Evolutionary conservation across 2,329 filamentous ascomycete species (phyloP).

Genomic region (Capronia americana): DNA sequence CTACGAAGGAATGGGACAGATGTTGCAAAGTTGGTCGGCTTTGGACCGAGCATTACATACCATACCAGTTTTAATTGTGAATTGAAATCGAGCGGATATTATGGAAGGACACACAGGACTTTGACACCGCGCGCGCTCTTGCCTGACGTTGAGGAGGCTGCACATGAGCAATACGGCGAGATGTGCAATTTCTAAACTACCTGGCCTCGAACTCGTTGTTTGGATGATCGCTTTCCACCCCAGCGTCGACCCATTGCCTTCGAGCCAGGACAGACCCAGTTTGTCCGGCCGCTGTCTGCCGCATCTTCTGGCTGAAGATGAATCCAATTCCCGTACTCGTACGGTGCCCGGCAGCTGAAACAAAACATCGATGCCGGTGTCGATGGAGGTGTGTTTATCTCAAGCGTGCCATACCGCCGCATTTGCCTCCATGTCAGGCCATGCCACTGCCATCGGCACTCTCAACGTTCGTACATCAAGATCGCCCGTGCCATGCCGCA

Average conservation of each 20-base stretch:
- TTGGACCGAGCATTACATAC: constrained; percentile 3
- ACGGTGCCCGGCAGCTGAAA: too few relatives aligned
- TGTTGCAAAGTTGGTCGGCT: constrained; percentile 6
- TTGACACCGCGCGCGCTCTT: background rate
- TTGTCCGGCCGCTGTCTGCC: too few relatives aligned
- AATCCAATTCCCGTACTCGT: too few relatives aligned
- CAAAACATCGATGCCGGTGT: too few relatives aligned
- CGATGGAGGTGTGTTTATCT: too few relatives aligned
- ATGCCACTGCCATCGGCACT: background rate
- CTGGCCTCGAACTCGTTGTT: background rate
- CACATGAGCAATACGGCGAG: background rate
- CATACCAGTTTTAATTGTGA: constrained; percentile 8
- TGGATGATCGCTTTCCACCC: background rate
- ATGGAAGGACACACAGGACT: background rate
- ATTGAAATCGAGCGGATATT: background rate
- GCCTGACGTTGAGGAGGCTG: background rate
- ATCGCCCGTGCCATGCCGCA: background rate
- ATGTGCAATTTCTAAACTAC: background rate
- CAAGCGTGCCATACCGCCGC: too few relatives aligned
- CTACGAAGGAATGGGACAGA: constrained; percentile 11
- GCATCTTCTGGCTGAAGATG: background rate
- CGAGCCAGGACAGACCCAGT: background rate
- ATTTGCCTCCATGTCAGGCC: background rate
- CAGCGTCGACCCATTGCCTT: background rate
- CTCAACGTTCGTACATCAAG: background rate